Conservation (phyloP, 768 basidiomycete genomes). For the Suillus subalutaceus region DNA sequence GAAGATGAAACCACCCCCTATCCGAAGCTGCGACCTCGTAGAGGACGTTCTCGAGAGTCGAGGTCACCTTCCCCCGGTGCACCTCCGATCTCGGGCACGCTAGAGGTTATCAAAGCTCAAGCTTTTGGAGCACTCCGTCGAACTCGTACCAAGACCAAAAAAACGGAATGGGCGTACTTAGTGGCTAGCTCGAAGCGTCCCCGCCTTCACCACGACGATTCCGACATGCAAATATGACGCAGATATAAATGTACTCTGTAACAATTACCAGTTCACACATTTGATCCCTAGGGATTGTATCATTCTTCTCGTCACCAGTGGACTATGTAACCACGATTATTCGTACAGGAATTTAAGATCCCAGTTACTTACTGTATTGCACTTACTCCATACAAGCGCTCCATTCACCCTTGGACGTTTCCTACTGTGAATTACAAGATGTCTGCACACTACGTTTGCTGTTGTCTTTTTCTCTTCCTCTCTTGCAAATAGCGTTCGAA, state of each 20-base stretch:
- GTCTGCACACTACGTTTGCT: too few relatives aligned
- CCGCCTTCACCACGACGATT: constrained; percentile 52
- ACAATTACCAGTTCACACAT: neutral
- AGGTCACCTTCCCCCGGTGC: constrained; percentile 51
- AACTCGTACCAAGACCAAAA: constrained; percentile 75
- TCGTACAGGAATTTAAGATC: constrained; percentile 31
- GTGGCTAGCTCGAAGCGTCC: constrained; percentile 41
- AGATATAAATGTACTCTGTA: constrained; percentile 9
- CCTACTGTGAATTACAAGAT: too few relatives aligned
- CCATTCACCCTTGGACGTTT: too few relatives aligned
- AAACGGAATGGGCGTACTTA: constrained; percentile 53
- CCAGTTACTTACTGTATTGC: constrained; percentile 29
- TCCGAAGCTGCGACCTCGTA: constrained; percentile 50
- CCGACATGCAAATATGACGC: constrained; percentile 40
- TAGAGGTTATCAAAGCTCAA: constrained; percentile 90
- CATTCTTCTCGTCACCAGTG: constrained; percentile 12
- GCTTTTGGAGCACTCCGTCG: constrained; percentile 84
- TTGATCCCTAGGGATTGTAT: constrained; percentile 11
- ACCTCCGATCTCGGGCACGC: constrained; percentile 69
- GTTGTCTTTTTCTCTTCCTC: too few relatives aligned
- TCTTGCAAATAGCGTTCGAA: too few relatives aligned
- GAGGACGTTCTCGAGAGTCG: constrained; percentile 48
- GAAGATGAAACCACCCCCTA: constrained; percentile 55
- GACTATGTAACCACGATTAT: constrained; percentile 24
- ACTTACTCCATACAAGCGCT: constrained; percentile 27